Conservation (phyloP, 331 rosid genomes). For the Quercus phellos region DNA sequence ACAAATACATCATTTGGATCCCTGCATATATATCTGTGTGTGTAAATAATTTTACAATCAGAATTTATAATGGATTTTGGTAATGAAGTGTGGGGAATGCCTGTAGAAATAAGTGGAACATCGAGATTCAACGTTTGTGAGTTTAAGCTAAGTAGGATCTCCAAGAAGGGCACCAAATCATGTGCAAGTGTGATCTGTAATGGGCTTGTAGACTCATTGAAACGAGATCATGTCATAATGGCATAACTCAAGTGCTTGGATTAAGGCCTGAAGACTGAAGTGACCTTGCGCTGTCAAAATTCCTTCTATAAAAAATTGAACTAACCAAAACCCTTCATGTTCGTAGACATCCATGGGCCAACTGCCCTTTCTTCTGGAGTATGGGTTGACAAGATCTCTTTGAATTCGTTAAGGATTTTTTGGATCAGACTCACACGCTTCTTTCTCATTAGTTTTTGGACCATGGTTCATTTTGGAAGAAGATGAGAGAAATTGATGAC, state of each 20-base stretch:
- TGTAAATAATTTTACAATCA: constrained; percentile 2
- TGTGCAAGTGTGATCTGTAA: constrained; percentile 18
- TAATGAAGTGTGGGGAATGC: constrained; percentile 6
- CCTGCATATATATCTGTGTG: neutral
- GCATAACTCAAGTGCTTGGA: constrained; percentile 3
- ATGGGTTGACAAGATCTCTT: neutral
- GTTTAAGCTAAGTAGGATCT: neutral
- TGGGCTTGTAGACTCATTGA: neutral
- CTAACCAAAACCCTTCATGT: constrained; percentile 18
- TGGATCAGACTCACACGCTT: too few relatives aligned
- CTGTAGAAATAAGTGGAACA: constrained; percentile 18
- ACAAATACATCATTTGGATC: constrained; percentile 27
- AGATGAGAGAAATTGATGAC: too few relatives aligned
- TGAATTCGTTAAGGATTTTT: neutral
- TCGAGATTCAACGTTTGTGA: neutral
- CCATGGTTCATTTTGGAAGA: too few relatives aligned
- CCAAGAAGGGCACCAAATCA: constrained; percentile 9
- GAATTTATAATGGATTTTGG: constrained; percentile 12
- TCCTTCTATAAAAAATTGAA: neutral
- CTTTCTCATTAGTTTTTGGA: too few relatives aligned
- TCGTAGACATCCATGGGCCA: neutral
- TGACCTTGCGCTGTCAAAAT: neutral
- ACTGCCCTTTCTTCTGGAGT: neutral
- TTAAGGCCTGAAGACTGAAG: constrained; percentile 15
- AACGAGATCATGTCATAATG: constrained; percentile 5